Conservation (phyloP, 2,329 filamentous ascomycete genomes). For the Diaporthe batatas region DNA sequence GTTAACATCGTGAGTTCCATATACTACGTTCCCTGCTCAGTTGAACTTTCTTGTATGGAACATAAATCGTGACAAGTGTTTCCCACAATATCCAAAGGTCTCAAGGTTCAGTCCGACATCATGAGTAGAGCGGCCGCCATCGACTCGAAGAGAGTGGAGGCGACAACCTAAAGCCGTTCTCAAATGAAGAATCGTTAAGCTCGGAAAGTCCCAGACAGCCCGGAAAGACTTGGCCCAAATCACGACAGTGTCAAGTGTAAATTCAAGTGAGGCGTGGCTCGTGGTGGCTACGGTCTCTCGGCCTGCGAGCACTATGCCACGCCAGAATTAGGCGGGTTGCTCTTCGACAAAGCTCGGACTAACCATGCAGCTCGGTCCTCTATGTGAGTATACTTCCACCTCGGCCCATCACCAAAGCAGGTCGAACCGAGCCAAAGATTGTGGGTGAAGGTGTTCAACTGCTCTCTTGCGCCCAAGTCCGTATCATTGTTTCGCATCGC, state of each 20-base stretch:
- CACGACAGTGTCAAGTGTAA: neutral
- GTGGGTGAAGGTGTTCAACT: neutral
- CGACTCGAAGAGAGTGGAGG: too few relatives aligned
- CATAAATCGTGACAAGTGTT: too few relatives aligned
- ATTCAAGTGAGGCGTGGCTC: accelerated
- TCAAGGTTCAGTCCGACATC: too few relatives aligned
- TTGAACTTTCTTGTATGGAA: too few relatives aligned
- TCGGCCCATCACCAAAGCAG: constrained; percentile 30
- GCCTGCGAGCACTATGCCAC: neutral
- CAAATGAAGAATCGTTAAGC: too few relatives aligned
- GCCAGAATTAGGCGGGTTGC: neutral
- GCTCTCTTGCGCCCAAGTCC: neutral
- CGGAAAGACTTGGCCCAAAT: too few relatives aligned
- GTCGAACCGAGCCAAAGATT: neutral
- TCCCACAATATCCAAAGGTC: too few relatives aligned
- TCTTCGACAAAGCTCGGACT: neutral
- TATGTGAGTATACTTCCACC: constrained; percentile 21
- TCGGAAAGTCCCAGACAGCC: too few relatives aligned
- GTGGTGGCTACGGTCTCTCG: neutral
- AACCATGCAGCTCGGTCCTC: neutral
- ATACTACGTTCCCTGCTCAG: too few relatives aligned
- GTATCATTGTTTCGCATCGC: neutral
- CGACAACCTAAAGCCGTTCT: too few relatives aligned
- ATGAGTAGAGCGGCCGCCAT: too few relatives aligned
- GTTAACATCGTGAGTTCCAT: too few relatives aligned